Base-by-base conservation (phyloP, 2,329 filamentous ascomycete genomes). In the Talaromyces rugulosus region DNA sequence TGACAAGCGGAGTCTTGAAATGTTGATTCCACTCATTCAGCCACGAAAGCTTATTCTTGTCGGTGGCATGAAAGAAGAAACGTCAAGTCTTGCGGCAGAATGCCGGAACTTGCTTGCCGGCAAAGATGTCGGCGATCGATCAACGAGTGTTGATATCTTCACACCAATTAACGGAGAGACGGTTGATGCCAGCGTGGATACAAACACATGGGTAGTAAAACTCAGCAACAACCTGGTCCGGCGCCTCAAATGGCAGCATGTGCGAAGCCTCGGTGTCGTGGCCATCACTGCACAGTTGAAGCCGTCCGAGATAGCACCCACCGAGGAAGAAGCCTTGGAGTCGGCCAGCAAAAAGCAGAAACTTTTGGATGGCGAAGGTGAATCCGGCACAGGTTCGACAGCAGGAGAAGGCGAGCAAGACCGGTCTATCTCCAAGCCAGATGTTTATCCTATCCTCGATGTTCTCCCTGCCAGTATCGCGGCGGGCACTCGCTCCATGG, bases 181-280 rank as follows among this genome's bases (percentile, higher is more conserved):
- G 14, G 83, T 99, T 50, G 89, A 99, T 74, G 95, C 94, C 12
- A 97, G 93, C 71, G 94, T 98, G 50, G 95, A 99, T 73, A 98
- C 94, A 5, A 97, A 98, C 73, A 93, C 95, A 4, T 99, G 96
- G 95, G 89, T 91, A 28, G 90, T 99, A 63, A 96, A 93, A 75
- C 83, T 99, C 18, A 92, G 91, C 56, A 91, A 94, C 67, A 81
- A 85, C 52, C 85, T 99, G 23, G 90, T 96, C 63, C 91, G 91
- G 76, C 89, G 89, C 68, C 83, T 99, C 63, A 91, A 91, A 71
- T 98, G 95, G 95, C 95, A 98, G 78, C 93, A 91, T 62, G 92
- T 98, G 28, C 88, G 92, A 61, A 92, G 90, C 2, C 81, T 98
- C 7, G 90, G 92, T 44, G 91, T 99, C 62, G 94, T 96, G 16